Percentiles rank a stretch among this genome's conserved stretches.
phyloP scores from a whole-genome alignment of 768 basidiomycete species.

The Xanthoconium stramineum region DNA sequence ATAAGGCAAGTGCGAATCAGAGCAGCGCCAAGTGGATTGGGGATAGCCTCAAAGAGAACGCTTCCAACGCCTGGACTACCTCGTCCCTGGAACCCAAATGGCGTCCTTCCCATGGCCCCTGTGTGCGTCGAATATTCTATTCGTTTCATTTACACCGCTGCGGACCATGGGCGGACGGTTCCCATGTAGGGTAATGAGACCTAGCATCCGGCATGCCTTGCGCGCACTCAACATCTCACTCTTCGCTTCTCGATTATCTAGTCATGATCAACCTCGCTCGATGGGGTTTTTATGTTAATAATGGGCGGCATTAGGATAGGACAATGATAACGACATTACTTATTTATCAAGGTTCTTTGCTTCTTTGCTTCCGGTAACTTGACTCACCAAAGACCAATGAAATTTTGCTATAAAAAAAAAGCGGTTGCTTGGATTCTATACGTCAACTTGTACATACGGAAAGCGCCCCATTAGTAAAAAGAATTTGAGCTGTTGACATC shows the following conservation, averaged over 20 bases:
- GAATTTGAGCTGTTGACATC: constrained; percentile 91
- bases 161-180: background rate
- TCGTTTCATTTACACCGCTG: background rate
- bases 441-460: constrained; percentile 49
- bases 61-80: background rate
- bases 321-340: constrained; percentile 94
- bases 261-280: constrained; percentile 99
- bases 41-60: background rate
- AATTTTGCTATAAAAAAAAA: background rate
- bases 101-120: background rate
- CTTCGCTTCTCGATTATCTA: constrained; percentile 60
- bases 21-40: background rate
- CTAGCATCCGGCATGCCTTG: background rate
- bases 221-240: background rate
- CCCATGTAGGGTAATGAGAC: background rate
- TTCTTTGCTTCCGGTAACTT: background rate
- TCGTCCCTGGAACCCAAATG: background rate
- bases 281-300: constrained; percentile 87
- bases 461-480: constrained; percentile 89
- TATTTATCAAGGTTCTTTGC: constrained; percentile 46
- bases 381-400: background rate
- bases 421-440: constrained; percentile 1
- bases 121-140: background rate
- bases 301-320: constrained; percentile 86
- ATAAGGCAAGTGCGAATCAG: constrained; percentile 3